phyloP scores from a whole-genome alignment of 2,329 filamentous ascomycete species.

The Aureobasidium uvarum region DNA sequence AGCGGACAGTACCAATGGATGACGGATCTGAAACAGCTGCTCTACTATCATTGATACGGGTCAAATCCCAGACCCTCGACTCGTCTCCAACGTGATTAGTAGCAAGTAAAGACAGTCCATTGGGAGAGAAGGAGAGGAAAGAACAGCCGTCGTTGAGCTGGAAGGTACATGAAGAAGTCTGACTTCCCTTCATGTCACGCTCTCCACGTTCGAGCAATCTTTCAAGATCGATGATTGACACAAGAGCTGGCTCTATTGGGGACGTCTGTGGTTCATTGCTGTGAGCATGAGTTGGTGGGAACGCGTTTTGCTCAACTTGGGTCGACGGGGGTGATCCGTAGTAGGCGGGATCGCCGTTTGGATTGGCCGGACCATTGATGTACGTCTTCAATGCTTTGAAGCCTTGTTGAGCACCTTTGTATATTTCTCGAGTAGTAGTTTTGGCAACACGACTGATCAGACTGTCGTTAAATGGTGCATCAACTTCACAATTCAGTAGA shows the following conservation, averaged over 20 bases:
- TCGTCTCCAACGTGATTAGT: constrained; percentile 82
- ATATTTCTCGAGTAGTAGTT: constrained; percentile 73
- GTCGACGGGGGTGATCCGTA: constrained; percentile 38
- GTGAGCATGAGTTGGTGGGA: constrained; percentile 72
- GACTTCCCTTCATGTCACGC: constrained; percentile 50
- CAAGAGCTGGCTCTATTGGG: constrained; percentile 65
- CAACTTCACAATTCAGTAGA: constrained; percentile 63
- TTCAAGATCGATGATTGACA: constrained; percentile 72
- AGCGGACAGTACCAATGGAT: constrained; percentile 42
- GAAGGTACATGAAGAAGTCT: constrained; percentile 68
- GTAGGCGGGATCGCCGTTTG: constrained; percentile 18
- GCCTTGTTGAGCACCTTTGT: constrained; percentile 70
- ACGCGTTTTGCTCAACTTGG: constrained; percentile 38
- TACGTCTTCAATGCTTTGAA: constrained; percentile 77
- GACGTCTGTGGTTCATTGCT: constrained; percentile 53
- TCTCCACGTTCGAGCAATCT: constrained; percentile 52
- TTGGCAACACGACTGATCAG: constrained; percentile 73
- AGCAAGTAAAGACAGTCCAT: constrained; percentile 70
- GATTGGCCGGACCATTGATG: constrained; percentile 57
- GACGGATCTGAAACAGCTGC: constrained; percentile 19
- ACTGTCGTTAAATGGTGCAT: constrained; percentile 49
- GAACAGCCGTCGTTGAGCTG: constrained; percentile 71
- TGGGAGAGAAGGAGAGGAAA: constrained; percentile 74
- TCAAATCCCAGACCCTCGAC: constrained; percentile 77
- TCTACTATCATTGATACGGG: constrained; percentile 54